phyloP scores from a whole-genome alignment of 805 yeast genomes.

The Metschnikowia proteae region DNA sequence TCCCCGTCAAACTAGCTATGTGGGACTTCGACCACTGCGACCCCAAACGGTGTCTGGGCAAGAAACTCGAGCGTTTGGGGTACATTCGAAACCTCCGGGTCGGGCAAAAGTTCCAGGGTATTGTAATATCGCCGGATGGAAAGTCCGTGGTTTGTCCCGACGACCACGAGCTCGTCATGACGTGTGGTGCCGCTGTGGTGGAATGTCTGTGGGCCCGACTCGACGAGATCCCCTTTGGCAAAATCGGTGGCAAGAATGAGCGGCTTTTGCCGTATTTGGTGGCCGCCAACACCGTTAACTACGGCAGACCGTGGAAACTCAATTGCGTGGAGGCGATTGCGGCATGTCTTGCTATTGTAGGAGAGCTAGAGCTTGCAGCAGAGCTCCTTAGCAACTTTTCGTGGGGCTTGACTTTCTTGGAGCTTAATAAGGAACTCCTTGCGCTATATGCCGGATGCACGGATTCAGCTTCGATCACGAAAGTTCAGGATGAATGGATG shows the following conservation, averaged over 20 bases:
- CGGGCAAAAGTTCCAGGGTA: slow-evolving; percentile 92
- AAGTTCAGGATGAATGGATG: slow-evolving; percentile 75
- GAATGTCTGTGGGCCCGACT: slow-evolving; percentile 98
- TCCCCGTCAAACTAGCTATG: slow-evolving; percentile 90
- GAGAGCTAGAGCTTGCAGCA: slow-evolving; percentile 85
- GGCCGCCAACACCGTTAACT: slow-evolving; percentile 96
- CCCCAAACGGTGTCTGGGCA: slow-evolving; percentile 95
- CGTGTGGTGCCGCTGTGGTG: slow-evolving; percentile 91
- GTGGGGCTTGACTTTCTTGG: slow-evolving; percentile 89
- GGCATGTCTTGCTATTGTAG: slow-evolving; percentile 93
- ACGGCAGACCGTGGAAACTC: slow-evolving; percentile 92
- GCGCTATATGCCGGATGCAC: slow-evolving; percentile 75
- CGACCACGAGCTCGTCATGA: slow-evolving; percentile 73
- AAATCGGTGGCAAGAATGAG: slow-evolving; percentile 88
- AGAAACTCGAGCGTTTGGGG: slow-evolving; percentile 86
- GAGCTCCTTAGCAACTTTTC: slow-evolving; percentile 73
- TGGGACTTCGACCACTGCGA: slow-evolving; percentile 99
- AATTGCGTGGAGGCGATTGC: slow-evolving; percentile 98
- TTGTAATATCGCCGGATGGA: slow-evolving; percentile 93
- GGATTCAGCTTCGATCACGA: slow-evolving; percentile 67
- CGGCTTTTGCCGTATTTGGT: slow-evolving; percentile 86
- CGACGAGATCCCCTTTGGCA: slow-evolving; percentile 93
- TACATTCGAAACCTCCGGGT: slow-evolving; percentile 71
- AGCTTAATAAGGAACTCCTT: slow-evolving; percentile 74
- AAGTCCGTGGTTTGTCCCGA: slow-evolving; percentile 85